A percentile compares a stretch with the other conserved stretches of the same genome.
These are phyloP conservation scores for Colletotrichum phormii DNA, from an alignment of 2,329 filamentous ascomycete species.

Conservation along the genomic window DNA sequence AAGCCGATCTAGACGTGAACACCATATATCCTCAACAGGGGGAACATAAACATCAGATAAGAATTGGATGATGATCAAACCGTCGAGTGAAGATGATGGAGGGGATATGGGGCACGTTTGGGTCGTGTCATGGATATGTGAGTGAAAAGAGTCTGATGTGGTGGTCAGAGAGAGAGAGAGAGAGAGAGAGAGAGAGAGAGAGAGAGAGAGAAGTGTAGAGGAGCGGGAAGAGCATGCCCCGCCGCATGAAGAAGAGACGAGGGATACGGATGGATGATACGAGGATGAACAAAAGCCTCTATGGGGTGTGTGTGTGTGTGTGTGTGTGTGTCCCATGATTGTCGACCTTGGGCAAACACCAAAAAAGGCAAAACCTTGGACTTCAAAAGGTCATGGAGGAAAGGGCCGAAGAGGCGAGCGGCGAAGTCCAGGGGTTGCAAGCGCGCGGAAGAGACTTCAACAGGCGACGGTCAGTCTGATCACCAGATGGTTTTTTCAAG, in stretches of 20 bases:
- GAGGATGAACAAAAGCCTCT: not conserved
- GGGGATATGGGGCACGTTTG: not conserved
- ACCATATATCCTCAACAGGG: not conserved
- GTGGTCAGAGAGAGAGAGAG: not conserved
- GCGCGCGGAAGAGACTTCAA: not conserved
- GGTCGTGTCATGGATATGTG: not conserved
- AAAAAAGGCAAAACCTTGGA: too few species aligned
- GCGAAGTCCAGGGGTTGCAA: not conserved
- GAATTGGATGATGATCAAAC: not conserved
- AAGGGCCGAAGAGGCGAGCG: not conserved
- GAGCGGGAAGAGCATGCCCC: not conserved
- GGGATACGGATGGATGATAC: too few species aligned
- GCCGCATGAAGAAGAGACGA: not conserved
- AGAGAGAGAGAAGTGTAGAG: not conserved
- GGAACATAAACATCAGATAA: not conserved
- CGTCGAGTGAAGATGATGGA: not conserved
- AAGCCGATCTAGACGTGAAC: not conserved
- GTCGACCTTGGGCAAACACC: not conserved
- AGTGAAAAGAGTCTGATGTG: not conserved
- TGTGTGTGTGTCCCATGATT: not conserved
- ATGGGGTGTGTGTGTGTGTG: too few species aligned
- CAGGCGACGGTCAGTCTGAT: not conserved
- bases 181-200: not conserved
- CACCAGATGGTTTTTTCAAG: not conserved
- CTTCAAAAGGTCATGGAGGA: not conserved